Evolutionary conservation across 495 filamentous ascomycete genomes (phyloP).

Genomic region (Talaromyces liani): DNA sequence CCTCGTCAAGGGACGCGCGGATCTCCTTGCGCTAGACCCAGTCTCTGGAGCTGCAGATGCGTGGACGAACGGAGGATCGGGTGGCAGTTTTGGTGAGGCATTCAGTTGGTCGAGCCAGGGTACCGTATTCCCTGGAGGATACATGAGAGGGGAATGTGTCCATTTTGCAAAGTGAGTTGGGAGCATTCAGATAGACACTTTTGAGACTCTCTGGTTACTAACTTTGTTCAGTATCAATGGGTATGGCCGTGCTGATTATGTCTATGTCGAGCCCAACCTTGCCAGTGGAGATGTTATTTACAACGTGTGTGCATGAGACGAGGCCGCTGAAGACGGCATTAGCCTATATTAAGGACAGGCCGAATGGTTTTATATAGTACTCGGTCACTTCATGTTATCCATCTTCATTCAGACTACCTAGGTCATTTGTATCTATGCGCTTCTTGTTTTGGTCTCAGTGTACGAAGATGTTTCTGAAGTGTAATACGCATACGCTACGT

Average conservation of each 20-base stretch:
- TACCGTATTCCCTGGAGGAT: background rate
- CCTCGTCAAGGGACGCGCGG: conserved; percentile 1
- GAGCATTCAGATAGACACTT: too few species aligned
- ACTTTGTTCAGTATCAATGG: background rate
- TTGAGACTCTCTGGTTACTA: background rate
- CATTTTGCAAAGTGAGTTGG: conserved; percentile 2
- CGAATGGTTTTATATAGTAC: too few species aligned
- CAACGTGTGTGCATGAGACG: background rate
- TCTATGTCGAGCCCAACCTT: background rate
- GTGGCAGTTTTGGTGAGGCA: background rate
- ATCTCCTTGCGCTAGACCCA: background rate
- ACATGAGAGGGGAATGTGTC: background rate
- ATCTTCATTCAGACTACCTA: too few species aligned
- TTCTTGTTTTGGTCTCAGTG: too few species aligned
- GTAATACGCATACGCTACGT: too few species aligned
- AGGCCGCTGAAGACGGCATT: background rate
- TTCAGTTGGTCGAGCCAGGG: background rate
- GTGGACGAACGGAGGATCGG: background rate
- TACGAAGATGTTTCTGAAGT: too few species aligned
- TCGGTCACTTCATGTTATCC: too few species aligned
- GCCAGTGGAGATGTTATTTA: background rate
- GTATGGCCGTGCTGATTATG: background rate
- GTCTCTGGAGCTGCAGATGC: background rate
- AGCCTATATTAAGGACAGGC: too few species aligned
- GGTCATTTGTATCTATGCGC: too few species aligned